These are phyloP conservation scores for Kluyveromyces marxianus DNA, from an alignment of 1,139 yeast species.

Conservation along the genomic window DNA sequence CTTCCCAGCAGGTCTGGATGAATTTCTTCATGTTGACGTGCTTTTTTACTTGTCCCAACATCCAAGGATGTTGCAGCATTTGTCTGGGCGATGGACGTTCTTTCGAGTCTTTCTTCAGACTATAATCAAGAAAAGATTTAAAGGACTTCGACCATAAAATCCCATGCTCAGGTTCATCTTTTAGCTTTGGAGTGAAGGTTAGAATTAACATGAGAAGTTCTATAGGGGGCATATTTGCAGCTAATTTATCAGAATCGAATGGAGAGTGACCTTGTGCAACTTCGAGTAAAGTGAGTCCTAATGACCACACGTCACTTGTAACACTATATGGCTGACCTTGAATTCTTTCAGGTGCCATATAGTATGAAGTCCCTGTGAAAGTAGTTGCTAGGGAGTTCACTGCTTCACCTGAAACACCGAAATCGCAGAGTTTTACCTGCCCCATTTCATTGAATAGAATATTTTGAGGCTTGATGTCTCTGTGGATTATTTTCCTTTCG, in stretches of 20 bases:
- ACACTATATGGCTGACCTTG: conserved; percentile 93
- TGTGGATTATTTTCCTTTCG: conserved; percentile 78
- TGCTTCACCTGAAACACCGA: conserved; percentile 97
- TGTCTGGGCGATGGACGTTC: conserved; percentile 89
- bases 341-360: conserved; percentile 97
- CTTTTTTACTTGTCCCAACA: conserved; percentile 61
- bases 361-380: conserved; percentile 92
- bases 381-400: conserved; percentile 93
- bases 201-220: conserved; percentile 77
- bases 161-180: conserved; percentile 68
- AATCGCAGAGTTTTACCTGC: conserved; percentile 87
- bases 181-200: conserved; percentile 70
- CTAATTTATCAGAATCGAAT: conserved; percentile 35
- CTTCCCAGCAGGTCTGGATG: conserved; percentile 71
- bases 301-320: conserved; percentile 93
- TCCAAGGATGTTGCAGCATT: conserved; percentile 90
- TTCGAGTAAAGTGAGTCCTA: conserved; percentile 84
- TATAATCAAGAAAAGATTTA: conserved; percentile 72
- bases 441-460: conserved; percentile 69
- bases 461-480: conserved; percentile 92
- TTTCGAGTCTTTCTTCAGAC: conserved; percentile 70
- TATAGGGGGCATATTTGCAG: conserved; percentile 56
- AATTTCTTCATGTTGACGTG: conserved; percentile 82
- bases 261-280: conserved; percentile 91
- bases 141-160: conserved; percentile 79